Base-by-base conservation (phyloP, 768 basidiomycete genomes). In the Mycena albidolilacea region DNA sequence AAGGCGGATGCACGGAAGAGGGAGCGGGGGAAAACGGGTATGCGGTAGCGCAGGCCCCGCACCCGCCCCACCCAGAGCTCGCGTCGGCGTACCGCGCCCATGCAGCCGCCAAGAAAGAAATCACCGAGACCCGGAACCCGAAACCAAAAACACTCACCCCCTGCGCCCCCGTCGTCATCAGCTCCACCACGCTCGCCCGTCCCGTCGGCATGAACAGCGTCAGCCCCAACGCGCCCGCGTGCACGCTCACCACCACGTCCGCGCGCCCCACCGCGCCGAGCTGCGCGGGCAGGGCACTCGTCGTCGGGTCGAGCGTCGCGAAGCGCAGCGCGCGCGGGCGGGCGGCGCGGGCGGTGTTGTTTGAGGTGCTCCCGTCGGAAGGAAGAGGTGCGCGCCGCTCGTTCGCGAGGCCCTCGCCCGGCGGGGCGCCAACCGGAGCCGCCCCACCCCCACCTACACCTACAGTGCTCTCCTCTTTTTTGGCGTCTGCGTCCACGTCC, bases 191-290 rank as follows among this genome's bases (percentile, higher is more conserved):
- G 43, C 71, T 76, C 65, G 75, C 71, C 43, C 69, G 19, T 35
- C 75, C 75, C 4, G 75, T 67, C n/a, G 75, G 75, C 70, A 76
- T 70, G 30, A 76, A 70, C 50, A 76, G 66, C 64, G 59, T 68
- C 39, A 76, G 62, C 50, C 75, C 75, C 48, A 76, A 46, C 58
- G 75, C 75, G 8, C 75, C 75, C 50, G 75, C 75, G 21, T 76
- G 75, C 69, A 76, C 75, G 57, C 71, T 71, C 19, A 76, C 55
- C 37, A 76, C 75, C 1, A 76, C 75, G 66, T 76, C 75, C 58
- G 75, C 69, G 61, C 71, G 71, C 64, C 75, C 75, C 10, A 73
- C 69, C 54, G 61, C 50, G 19, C 71, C 71, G n/a, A 76, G 60
- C 71, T 73, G 75, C 15, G 69, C 59, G 23, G 75, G 50, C 5